Conservation (phyloP, 805 yeast genomes). For the Metschnikowia henanensis region DNA sequence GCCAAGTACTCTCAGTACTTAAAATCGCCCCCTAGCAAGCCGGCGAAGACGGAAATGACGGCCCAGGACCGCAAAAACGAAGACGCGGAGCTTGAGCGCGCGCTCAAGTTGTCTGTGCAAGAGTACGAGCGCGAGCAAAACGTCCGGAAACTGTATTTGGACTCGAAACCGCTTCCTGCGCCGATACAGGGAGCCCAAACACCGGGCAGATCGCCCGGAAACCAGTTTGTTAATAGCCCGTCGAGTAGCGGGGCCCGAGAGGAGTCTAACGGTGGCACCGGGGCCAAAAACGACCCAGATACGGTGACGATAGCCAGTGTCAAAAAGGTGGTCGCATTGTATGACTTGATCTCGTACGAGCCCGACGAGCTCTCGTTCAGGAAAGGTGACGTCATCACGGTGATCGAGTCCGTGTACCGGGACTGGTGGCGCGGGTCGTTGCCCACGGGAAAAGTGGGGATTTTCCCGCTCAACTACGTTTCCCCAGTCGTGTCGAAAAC, state of each 20-base stretch:
- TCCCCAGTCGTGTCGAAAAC: constrained; percentile 71
- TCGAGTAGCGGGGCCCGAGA: neutral
- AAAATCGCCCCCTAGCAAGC: constrained; percentile 48
- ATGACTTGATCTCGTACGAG: constrained; percentile 75
- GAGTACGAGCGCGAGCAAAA: constrained; percentile 51
- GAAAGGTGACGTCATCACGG: constrained; percentile 85
- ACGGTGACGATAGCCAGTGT: constrained; percentile 44
- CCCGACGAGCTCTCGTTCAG: constrained; percentile 86
- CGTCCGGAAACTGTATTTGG: constrained; percentile 26
- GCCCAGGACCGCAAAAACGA: constrained; percentile 53
- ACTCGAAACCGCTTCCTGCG: constrained; percentile 39
- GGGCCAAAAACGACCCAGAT: constrained; percentile 1
- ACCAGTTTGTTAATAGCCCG: no score
- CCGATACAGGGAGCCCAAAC: constrained; percentile 14
- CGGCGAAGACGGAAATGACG: constrained; percentile 52
- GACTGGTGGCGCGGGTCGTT: constrained; percentile 97
- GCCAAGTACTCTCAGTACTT: constrained; percentile 36
- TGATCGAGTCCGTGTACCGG: constrained; percentile 80
- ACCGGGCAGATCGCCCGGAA: no score
- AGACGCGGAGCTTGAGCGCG: constrained; percentile 78
- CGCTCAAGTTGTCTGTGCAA: constrained; percentile 67
- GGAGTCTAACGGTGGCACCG: neutral
- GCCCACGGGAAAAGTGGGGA: constrained; percentile 72
- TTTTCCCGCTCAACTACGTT: constrained; percentile 92
- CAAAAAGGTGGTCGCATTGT: constrained; percentile 78